Evolutionary conservation across 345 rosid genomes (phyloP), one percentile per base, ranked within the genome.

Genomic region (Crucihimalaya himalaica): DNA sequence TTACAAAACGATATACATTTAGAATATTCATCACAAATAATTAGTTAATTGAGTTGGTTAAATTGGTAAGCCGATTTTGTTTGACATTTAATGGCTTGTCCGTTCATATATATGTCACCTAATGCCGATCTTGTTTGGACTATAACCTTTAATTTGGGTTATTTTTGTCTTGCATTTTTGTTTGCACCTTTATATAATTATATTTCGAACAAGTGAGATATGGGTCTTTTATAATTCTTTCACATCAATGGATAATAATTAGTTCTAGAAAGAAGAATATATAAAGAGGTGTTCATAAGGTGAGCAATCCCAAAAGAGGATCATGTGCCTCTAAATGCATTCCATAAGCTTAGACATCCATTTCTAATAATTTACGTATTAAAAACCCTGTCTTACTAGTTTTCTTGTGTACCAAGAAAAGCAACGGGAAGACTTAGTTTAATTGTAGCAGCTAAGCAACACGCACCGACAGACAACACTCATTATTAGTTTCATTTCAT

Each of bases 351-450:
- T 29, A 47, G 18, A 60, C 18, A 10, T 50, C 9, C 28, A 21
- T 8, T 48, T 3, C 2, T 9, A 2, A 6, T 34, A 19, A 19
- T 13, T 55, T 4, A 35, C 20, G 9, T 32, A 57, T 15, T 28
- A 32, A 56, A 55, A 63, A 46, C 23, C 31, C 18, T 48, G 68
- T 20, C 55, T 10, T 39, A 59, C 68, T 68, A 68, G 64, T 62
- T 76, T 75, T 54, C 79, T 76, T 76, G 79, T 76, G 43, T 43
- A 54, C 65, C 79, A 76, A 76, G 79, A 69, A 74, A 76, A 62
- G 25, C 51, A 76, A 69, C 59, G 34, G 59, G 43, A 69, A 62
- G 79, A 70, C 51, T 43, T 16, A 6, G 35, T 40, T 46, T 14
- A 62, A 25, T 32, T 34, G 56, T 11, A 60, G 69, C 47, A 61